phyloP scores from a whole-genome alignment of 1,284 basidiomycete species.

The Moniliophthora roreri region DNA sequence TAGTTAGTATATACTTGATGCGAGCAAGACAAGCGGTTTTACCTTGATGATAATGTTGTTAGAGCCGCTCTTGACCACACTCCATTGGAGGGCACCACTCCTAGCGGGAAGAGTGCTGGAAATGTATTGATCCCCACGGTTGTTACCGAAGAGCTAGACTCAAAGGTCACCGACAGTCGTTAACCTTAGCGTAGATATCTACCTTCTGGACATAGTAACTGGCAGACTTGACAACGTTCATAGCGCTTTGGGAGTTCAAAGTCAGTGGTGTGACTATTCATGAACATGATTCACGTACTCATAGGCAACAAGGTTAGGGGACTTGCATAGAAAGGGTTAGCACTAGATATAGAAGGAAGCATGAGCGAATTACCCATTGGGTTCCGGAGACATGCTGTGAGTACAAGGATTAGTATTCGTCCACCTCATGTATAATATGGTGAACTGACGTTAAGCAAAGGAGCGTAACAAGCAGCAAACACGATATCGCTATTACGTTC shows the following conservation, averaged over 20 bases:
- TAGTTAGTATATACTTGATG: background rate
- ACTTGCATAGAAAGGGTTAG: constrained; percentile 29
- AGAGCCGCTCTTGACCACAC: constrained; percentile 45
- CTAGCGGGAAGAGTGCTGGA: constrained; percentile 57
- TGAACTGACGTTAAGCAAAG: constrained; percentile 50
- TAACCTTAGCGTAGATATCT: background rate
- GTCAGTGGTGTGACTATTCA: no score
- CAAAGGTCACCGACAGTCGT: no score
- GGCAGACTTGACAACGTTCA: constrained; percentile 53
- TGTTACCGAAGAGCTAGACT: constrained; percentile 57
- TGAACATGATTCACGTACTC: no score
- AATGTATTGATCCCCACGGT: constrained; percentile 60
- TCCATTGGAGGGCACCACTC: constrained; percentile 58
- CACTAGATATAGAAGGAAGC: background rate
- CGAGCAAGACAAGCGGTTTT: constrained; percentile 3
- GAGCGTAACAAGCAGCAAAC: constrained; percentile 70
- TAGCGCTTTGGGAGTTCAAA: constrained; percentile 39
- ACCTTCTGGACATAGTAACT: constrained; percentile 71
- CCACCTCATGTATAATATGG: background rate
- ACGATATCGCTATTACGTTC: constrained; percentile 53
- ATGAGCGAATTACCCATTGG: constrained; percentile 47
- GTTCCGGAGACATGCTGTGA: constrained; percentile 49
- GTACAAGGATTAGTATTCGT: background rate
- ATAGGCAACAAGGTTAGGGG: constrained; percentile 66
- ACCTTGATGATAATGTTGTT: constrained; percentile 60